Conservation (phyloP, 192 early-diverging fungal species). For the Podila epicladia region DNA sequence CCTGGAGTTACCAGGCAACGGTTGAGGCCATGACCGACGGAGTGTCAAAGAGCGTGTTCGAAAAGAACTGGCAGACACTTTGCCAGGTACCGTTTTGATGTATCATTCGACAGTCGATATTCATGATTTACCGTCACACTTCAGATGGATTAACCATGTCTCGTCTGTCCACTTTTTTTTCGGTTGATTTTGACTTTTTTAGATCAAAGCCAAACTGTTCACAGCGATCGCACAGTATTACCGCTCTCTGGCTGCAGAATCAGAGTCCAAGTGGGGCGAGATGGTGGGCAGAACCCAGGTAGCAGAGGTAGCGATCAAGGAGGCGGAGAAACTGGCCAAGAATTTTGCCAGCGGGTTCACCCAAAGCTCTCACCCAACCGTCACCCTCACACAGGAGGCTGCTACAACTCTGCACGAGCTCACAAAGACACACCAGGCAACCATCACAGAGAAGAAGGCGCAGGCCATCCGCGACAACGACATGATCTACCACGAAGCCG, state of each 20-base stretch:
- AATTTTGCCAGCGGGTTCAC: conserved; percentile 71
- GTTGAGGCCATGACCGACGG: conserved; percentile 78
- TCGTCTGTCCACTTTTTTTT: conserved; percentile 1
- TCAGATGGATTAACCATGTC: neutral
- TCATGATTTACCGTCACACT: neutral
- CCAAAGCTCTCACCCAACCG: conserved; percentile 65
- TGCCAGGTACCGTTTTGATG: conserved; percentile 64
- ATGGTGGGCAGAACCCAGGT: conserved; percentile 78
- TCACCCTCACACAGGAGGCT: conserved; percentile 69
- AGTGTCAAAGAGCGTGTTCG: conserved; percentile 74
- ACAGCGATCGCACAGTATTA: conserved; percentile 89
- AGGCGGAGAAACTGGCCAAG: conserved; percentile 81
- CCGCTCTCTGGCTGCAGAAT: conserved; percentile 77
- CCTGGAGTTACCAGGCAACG: conserved; percentile 77
- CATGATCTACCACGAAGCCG: conserved; percentile 91
- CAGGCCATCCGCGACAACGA: conserved; percentile 91
- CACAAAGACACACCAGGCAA: conserved; percentile 69
- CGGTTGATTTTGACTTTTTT: neutral
- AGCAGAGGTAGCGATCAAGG: conserved; percentile 87
- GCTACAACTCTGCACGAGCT: conserved; percentile 79
- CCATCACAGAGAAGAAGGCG: conserved; percentile 76
- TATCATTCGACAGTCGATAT: neutral
- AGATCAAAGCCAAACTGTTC: conserved; percentile 93
- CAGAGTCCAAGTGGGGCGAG: conserved; percentile 87
- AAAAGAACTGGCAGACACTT: conserved; percentile 84